These are phyloP conservation scores for Coelastrella sp. DNA, from an alignment of 139 green algal species.

Conservation along the genomic window DNA sequence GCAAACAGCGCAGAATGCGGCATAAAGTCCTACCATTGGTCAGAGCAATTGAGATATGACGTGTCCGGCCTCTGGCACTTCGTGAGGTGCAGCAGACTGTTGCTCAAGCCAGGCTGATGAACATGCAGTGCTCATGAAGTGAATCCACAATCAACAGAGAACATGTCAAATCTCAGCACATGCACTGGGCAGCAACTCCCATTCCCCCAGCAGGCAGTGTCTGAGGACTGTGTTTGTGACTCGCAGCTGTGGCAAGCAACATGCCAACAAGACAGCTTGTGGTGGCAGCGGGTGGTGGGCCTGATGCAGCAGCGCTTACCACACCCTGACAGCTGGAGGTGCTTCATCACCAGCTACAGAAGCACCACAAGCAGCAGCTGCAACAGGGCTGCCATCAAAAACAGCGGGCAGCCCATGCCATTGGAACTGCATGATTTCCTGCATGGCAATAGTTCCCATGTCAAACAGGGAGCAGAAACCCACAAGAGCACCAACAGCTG, in stretches of 20 bases:
- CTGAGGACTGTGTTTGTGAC: background rate
- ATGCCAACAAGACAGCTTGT: background rate
- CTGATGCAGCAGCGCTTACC: slow-evolving; percentile 40
- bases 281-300: slow-evolving; percentile 65
- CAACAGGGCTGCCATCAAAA: background rate
- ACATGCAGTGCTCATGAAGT: background rate
- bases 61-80: background rate
- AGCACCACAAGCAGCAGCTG: slow-evolving; percentile 27
- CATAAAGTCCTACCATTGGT: background rate
- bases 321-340: slow-evolving; percentile 50
- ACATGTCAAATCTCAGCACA: background rate
- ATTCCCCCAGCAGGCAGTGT: background rate
- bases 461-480: background rate
- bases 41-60: background rate
- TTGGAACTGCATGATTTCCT: background rate
- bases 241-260: slow-evolving; percentile 28
- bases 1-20: background rate
- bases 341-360: slow-evolving; percentile 6
- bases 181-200: background rate
- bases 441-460: background rate
- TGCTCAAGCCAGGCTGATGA: background rate
- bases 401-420: background rate
- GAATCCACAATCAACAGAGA: background rate
- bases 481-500: background rate
- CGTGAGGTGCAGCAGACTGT: background rate